Base-by-base conservation (phyloP, 352 stramenopile genomes). In the Phytophthora melonis region DNA sequence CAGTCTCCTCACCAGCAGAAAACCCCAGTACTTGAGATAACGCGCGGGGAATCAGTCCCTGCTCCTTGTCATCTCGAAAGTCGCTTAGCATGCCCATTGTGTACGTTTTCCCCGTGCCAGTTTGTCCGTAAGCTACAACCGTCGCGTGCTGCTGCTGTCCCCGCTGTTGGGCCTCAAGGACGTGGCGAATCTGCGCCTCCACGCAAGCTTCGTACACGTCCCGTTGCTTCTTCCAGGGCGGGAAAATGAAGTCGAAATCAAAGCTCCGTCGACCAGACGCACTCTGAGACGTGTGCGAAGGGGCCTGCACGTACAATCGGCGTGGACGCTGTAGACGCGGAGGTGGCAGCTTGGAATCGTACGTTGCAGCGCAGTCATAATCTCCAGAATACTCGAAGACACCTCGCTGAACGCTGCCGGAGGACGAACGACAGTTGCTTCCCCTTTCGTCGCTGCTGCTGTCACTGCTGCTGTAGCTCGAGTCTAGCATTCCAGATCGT, bases 41-140 rank as follows among this genome's bases (percentile, higher is more conserved):
- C 0, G 87, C 85, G 0, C 87, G 87, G n/a, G 87, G 87, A 27
- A 92, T 94, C 53, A 94, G 75, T 2, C 85, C 87, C 27, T 81
- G 72, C 16, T 87, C 75, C 5, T 61, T 49, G 5, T 83, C 57
- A 56, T 80, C 54, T 39, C 61, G 45, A 16, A 78, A 66, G 52
- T 81, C 63, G 63, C 78, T 76, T 27, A 93, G 68, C 76, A 94
- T 90, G 3, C 87, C 85, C 85, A 94, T 93, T 7, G 85, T 94
- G 70, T 91, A 93, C 27, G 85, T 91, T 68, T 94, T 94, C 27
- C 85, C 85, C 1, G 87, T 94, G 2, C 87, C 87, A 10, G 87
- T 94, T 65, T 94, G 87, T 3, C 87, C 87, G 43, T 94, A 94
- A 23, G 85, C 84, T 18, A 94, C 66, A 54, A 91, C 68, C 3